phyloP scores from a whole-genome alignment of 176 grass and related monocot genomes.

The Sorghum bicolor region DNA sequence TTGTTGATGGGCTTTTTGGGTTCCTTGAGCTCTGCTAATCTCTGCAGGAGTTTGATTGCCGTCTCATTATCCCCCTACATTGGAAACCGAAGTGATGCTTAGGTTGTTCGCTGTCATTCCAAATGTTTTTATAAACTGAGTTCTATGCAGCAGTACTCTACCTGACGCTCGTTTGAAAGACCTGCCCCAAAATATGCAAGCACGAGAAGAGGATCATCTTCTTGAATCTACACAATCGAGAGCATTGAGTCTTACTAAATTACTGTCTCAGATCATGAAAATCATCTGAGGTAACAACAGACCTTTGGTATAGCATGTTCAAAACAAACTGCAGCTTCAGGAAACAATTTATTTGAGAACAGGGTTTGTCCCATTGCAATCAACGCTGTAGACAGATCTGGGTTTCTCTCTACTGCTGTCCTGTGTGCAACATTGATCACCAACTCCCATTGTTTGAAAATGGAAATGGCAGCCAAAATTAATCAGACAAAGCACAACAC shows the following conservation, averaged over 20 bases:
- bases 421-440: slow-evolving; percentile 39
- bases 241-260: slow-evolving; percentile 9
- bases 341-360: slow-evolving; percentile 52
- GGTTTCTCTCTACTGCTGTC: slow-evolving; percentile 67
- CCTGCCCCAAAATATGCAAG: slow-evolving; percentile 61
- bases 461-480: slow-evolving; percentile 1
- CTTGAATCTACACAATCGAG: slow-evolving; percentile 57
- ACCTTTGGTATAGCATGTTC: slow-evolving; percentile 81
- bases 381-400: slow-evolving; percentile 57
- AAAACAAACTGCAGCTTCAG: slow-evolving; percentile 66
- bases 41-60: slow-evolving; percentile 69
- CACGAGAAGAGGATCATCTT: slow-evolving; percentile 78
- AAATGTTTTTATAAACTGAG: neutral
- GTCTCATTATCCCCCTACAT: slow-evolving; percentile 64
- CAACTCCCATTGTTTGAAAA: slow-evolving; percentile 25
- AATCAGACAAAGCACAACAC: slow-evolving; percentile 14
- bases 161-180: slow-evolving; percentile 56
- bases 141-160: slow-evolving; percentile 28
- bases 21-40: slow-evolving; percentile 71
- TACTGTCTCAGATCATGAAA: slow-evolving; percentile 13
- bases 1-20: slow-evolving; percentile 61
- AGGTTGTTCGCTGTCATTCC: slow-evolving; percentile 3
- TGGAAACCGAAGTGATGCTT: neutral
- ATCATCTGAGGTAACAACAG: slow-evolving; percentile 22
- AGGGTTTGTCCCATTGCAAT: slow-evolving; percentile 69